A percentile compares a stretch with the other conserved stretches of the same genome.
phyloP scores from a whole-genome alignment of 306 rosid genomes.

The Dalbergia cochinchinensis region DNA sequence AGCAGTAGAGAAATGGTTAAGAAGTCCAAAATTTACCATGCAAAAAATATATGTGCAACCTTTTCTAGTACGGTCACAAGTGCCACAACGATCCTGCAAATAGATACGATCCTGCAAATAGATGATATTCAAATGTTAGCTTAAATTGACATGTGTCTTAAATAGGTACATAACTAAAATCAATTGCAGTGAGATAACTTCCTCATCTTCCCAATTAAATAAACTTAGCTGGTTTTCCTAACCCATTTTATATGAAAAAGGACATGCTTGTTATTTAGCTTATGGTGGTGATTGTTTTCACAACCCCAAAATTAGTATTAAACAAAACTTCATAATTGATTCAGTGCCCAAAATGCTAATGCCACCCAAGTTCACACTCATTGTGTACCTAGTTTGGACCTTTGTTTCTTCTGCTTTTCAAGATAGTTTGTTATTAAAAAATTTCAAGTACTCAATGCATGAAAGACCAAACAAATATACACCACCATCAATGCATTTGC shows the following conservation, averaged over 20 bases:
- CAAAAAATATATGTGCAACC: slow-evolving; percentile 66
- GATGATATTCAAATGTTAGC: background rate
- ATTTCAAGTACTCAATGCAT: background rate
- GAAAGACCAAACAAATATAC: too few species aligned
- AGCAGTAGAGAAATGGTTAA: background rate
- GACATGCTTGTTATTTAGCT: background rate
- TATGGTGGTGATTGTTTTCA: background rate
- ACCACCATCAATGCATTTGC: too few species aligned
- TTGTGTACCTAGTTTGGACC: background rate
- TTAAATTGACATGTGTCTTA: background rate
- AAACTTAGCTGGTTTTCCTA: slow-evolving; percentile 3
- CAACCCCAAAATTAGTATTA: background rate
- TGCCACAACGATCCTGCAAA: slow-evolving; percentile 84
- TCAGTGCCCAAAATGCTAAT: too few species aligned
- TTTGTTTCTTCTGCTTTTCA: slow-evolving; percentile 42
- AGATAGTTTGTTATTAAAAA: slow-evolving; percentile 6
- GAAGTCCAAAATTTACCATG: slow-evolving; percentile 58
- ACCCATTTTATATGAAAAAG: slow-evolving; percentile 18
- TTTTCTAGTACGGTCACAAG: slow-evolving; percentile 71
- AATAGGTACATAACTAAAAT: background rate
- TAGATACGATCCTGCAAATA: background rate
- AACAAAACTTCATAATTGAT: background rate
- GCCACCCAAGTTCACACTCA: slow-evolving; percentile 17
- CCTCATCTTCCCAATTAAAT: background rate
- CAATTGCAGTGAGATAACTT: background rate